Conservation (phyloP, 2,329 filamentous ascomycete genomes). For the Mollisia scopiformis region DNA sequence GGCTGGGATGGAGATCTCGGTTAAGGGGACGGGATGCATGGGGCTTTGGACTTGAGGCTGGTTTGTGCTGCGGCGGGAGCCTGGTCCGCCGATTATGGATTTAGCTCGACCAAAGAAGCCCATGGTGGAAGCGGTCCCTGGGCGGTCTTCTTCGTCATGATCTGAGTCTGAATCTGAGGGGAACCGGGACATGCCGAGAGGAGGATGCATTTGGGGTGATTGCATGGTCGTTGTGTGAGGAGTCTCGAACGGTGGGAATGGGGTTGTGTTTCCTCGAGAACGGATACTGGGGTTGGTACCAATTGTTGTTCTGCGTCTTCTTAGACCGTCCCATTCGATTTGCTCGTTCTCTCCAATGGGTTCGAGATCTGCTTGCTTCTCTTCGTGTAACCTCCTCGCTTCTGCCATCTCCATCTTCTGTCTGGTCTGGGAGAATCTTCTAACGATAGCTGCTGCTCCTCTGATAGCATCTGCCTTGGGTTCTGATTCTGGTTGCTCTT, state of each 20-base stretch:
- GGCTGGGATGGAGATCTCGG: constrained; percentile 57
- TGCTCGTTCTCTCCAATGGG: constrained; percentile 78
- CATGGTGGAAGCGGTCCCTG: constrained; percentile 55
- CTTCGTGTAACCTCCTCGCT: constrained; percentile 75
- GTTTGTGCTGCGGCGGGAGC: constrained; percentile 20
- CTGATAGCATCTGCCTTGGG: constrained; percentile 96
- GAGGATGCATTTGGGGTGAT: constrained; percentile 65
- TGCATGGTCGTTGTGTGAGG: constrained; percentile 20
- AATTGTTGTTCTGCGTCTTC: constrained; percentile 67
- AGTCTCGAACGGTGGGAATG: constrained; percentile 35
- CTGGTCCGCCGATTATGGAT: constrained; percentile 30
- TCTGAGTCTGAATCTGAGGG: constrained; percentile 67
- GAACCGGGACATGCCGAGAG: constrained; percentile 86
- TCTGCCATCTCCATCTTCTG: constrained; percentile 82
- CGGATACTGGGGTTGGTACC: constrained; percentile 37
- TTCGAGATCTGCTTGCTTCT: constrained; percentile 74
- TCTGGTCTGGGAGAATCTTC: constrained; percentile 76
- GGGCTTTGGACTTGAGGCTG: constrained; percentile 50
- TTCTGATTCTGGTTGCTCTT: constrained; percentile 94
- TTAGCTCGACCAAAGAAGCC: constrained; percentile 52
- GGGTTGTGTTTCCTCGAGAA: constrained; percentile 33
- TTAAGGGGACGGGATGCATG: constrained; percentile 64
- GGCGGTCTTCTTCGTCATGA: constrained; percentile 54
- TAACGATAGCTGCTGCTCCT: constrained; percentile 84
- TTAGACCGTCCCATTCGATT: constrained; percentile 86